phyloP scores from a whole-genome alignment of 1,284 basidiomycete genomes.

The Ganoderma leucocontextum region DNA sequence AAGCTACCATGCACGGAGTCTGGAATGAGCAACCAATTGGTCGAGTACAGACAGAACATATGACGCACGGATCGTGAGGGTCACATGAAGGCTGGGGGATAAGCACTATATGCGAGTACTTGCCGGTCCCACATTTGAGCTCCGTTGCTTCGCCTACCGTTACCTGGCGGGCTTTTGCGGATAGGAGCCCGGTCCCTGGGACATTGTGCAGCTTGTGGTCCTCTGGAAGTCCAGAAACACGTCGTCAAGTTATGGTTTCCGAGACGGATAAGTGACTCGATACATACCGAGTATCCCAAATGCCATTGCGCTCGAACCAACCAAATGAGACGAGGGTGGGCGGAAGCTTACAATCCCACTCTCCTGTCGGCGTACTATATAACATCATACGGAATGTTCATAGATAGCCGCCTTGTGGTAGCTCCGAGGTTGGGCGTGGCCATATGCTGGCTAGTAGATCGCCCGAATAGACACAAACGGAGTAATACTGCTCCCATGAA shows the following conservation, averaged over 20 bases:
- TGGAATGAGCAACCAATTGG: neutral
- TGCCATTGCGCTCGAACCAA: constrained; percentile 36
- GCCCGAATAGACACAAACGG: no score
- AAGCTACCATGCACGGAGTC: constrained; percentile 37
- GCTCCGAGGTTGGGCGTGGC: no score
- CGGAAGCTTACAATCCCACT: no score
- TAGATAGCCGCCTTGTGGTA: no score
- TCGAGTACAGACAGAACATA: neutral
- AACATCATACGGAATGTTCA: no score
- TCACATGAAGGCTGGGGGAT: constrained; percentile 56
- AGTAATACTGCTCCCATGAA: no score
- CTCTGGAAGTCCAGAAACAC: constrained; percentile 35
- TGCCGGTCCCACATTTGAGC: constrained; percentile 50
- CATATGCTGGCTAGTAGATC: no score
- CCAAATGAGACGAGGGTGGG: no score
- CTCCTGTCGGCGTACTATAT: no score
- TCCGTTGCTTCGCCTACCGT: constrained; percentile 42
- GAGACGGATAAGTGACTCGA: no score
- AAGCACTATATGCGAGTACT: constrained; percentile 50
- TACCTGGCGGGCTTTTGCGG: constrained; percentile 47
- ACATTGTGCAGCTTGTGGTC: constrained; percentile 47
- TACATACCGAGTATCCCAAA: constrained; percentile 50
- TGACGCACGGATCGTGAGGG: constrained; percentile 50
- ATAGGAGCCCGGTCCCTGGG: constrained; percentile 52
- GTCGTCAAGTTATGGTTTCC: neutral